A percentile compares a stretch with the other conserved stretches of the same genome.
These are phyloP conservation scores for Hypoxylon sp. DNA, from an alignment of 2,329 filamentous ascomycete genomes.

Conservation along the genomic window DNA sequence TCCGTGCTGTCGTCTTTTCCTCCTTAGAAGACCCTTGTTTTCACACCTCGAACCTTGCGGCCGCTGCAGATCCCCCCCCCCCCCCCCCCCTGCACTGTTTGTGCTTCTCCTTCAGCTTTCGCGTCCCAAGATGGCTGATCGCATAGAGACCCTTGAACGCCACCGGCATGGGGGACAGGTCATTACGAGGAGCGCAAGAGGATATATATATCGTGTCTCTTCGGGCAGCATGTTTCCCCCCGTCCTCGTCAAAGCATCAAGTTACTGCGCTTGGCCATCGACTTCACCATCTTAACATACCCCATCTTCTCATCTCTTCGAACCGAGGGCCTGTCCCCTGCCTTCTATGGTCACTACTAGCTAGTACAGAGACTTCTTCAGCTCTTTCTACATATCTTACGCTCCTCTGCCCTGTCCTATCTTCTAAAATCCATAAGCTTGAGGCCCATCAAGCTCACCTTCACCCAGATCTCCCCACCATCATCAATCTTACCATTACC, in stretches of 20 bases:
- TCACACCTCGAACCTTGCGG: slow-evolving; percentile 21
- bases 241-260: slow-evolving; percentile 10
- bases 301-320: slow-evolving; percentile 4
- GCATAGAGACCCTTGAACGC: slow-evolving; percentile 9
- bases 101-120: slow-evolving; percentile 19
- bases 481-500: not conserved
- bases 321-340: not conserved
- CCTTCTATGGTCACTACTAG: not conserved
- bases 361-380: slow-evolving; percentile 5
- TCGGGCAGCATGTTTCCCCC: slow-evolving; percentile 10
- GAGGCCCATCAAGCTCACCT: not conserved
- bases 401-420: not conserved
- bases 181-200: slow-evolving; percentile 12
- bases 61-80: slow-evolving; percentile 26
- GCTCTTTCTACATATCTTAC: slow-evolving; percentile 15
- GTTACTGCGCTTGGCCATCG: slow-evolving; percentile 1
- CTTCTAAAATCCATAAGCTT: not conserved
- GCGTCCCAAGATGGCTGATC: slow-evolving; percentile 24
- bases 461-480: not conserved
- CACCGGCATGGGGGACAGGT: slow-evolving; percentile 11
- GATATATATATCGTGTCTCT: slow-evolving; percentile 12
- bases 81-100: slow-evolving; percentile 12
- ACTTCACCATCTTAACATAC: not conserved
- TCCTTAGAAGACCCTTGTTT: slow-evolving; percentile 22
- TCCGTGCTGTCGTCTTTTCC: slow-evolving; percentile 13